Percentiles rank a stretch among this genome's conserved stretches.
Conservation (phyloP, 2,329 filamentous ascomycete genomes). For the Aspergillus novofumigatus region DNA sequence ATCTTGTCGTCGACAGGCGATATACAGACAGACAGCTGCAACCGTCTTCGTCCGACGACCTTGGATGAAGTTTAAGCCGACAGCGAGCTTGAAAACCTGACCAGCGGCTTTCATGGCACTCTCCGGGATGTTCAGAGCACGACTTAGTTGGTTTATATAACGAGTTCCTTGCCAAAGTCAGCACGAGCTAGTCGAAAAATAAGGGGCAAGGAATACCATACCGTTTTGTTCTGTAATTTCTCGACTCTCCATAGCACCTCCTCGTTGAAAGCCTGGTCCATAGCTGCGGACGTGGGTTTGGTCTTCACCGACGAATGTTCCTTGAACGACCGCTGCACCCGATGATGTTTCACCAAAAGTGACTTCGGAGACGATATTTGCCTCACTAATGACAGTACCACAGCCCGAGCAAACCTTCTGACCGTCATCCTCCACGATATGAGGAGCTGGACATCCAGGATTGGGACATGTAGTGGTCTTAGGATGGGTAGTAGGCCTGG, state of each 20-base stretch:
- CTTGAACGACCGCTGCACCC: slow-evolving; percentile 85
- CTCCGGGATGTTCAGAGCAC: slow-evolving; percentile 48
- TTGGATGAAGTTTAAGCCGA: slow-evolving; percentile 73
- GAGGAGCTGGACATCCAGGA: slow-evolving; percentile 41
- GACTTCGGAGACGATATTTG: slow-evolving; percentile 87
- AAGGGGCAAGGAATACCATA: slow-evolving; percentile 8
- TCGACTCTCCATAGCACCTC: slow-evolving; percentile 48
- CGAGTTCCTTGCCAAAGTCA: slow-evolving; percentile 31
- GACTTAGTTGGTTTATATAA: slow-evolving; percentile 40
- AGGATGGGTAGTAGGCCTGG: slow-evolving; percentile 33
- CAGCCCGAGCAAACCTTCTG: slow-evolving; percentile 70
- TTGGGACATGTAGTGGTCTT: slow-evolving; percentile 43
- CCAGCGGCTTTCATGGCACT: slow-evolving; percentile 62
- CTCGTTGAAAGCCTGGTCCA: slow-evolving; percentile 43
- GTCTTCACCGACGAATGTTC: slow-evolving; percentile 79
- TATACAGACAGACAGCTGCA: slow-evolving; percentile 85
- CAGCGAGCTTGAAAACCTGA: slow-evolving; percentile 72
- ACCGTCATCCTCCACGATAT: slow-evolving; percentile 45
- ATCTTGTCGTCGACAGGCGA: slow-evolving; percentile 73
- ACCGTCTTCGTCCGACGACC: slow-evolving; percentile 82
- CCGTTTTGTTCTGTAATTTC: slow-evolving; percentile 44
- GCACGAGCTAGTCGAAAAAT: not conserved
- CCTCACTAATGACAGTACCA: slow-evolving; percentile 77
- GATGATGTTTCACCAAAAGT: slow-evolving; percentile 83
- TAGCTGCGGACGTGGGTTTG: slow-evolving; percentile 71